Conservation (phyloP, 805 yeast genomes). For the Candida xyloterini region DNA sequence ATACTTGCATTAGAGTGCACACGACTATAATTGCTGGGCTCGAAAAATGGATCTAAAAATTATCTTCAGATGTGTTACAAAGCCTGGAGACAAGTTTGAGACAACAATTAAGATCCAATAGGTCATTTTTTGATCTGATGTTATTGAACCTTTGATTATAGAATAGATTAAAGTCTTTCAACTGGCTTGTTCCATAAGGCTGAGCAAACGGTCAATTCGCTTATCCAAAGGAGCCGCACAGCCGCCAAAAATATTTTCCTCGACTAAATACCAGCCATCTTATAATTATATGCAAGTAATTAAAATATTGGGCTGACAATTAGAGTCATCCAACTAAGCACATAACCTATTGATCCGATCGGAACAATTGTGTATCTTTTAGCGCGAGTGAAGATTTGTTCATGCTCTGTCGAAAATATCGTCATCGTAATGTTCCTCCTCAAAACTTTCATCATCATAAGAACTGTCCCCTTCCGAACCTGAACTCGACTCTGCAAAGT, state of each 20-base stretch:
- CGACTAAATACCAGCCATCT: conserved; percentile 8
- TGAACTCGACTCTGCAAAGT: not conserved
- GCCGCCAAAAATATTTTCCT: conserved; percentile 2
- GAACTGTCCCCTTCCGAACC: conserved; percentile 39
- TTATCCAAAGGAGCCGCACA: conserved; percentile 2
- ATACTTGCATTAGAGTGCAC: conserved; percentile 7
- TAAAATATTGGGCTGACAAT: not conserved
- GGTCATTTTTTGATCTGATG: not conserved
- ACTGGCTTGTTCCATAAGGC: too few species aligned
- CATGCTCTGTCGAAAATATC: conserved; percentile 36
- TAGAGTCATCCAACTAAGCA: too few species aligned
- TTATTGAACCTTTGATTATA: not conserved
- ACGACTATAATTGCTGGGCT: conserved; percentile 12
- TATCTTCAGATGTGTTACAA: conserved; percentile 1
- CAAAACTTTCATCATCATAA: conserved; percentile 61
- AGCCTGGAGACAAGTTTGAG: not conserved
- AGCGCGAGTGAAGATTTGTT: not conserved
- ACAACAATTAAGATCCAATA: not conserved
- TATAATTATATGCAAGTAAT: not conserved
- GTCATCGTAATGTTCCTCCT: conserved; percentile 46
- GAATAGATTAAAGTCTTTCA: not conserved
- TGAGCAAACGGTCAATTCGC: not conserved
- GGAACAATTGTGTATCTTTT: not conserved
- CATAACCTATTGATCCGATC: not conserved
- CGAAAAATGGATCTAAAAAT: conserved; percentile 1